Evolutionary conservation across 2,329 filamentous ascomycete genomes (phyloP), one percentile per base, ranked within the genome.

Genomic region (Paecilomyces niveus): DNA sequence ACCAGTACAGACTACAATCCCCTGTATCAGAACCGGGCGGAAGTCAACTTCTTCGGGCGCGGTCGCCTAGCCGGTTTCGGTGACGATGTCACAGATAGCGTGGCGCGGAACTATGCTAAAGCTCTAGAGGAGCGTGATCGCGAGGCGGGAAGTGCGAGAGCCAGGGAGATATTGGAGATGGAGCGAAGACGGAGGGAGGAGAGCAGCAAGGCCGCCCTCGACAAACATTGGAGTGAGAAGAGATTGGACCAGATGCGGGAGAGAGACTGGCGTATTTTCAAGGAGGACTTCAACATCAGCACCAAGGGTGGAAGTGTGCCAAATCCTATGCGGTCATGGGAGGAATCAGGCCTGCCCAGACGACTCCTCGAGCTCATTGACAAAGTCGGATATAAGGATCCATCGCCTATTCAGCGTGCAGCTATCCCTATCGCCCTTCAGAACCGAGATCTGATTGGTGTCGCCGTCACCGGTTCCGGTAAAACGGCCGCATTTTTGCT

Each of bases 261-360:
- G 76, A 84, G 94, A 72, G 94, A 99, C 75, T 99, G 94, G 94
- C 90, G 94, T 71, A 97, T 99, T 67, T 97, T 99, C 85, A 99
- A 97, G 77, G 94, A 97, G 74, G 92, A 99, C 75, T 97, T 96
- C 78, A 95, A 94, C 67, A 99, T 99, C 71, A 83, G 88, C 49
- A 97, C 92, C 8, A 97, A 96, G 74, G 94, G 94, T 59, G 93
- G 93, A 51, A 83, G 83, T 26, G 91, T 97, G 58, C 94, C 94
- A 0, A 93, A 97, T 68, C 94, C 94, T 0, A 97, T 99, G 92
- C 91, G 94, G 54, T 91, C 82, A 65, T 99, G 94, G 94, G 72
- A 83, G 53, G 94, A 99, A 74, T 96, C 92, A 3, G 82, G 82
- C 5, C 80, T 99, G 45, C 92, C 94, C 2, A 82, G 84, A 60